Evolutionary conservation across 345 rosid genomes (phyloP), one percentile per base, ranked within the genome.

Genomic region (Ceriops zippeliana): DNA sequence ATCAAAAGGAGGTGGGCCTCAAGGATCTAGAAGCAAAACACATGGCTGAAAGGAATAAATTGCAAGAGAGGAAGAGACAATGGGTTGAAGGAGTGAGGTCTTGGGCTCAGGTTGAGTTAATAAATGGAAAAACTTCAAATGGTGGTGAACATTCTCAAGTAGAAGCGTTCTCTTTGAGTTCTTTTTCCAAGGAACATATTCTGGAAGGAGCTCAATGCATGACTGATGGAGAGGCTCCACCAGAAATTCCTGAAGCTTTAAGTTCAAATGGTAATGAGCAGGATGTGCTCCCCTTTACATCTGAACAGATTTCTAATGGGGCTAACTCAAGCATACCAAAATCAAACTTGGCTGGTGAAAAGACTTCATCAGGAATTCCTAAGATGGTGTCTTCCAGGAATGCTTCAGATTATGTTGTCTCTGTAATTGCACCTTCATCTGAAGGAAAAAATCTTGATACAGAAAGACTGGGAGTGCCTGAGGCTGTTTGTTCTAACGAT

Each of bases 21-120:
- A 65, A 82, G 74, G 63, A 72, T 27, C 80, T 85, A 19, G 83
- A 86, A 83, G 79, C 63, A 68, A 47, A 30, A 77, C 85, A 79
- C 8, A 71, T 69, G 66, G 78, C 76, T 69, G 84, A 79, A 47
- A 81, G 65, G 82, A 79, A 81, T 34, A 77, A 70, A 65, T 52
- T 83, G 78, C 75, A 67, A 69, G 82, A 83, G 73, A 80, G 75
- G 68, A 83, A 83, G 75, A 75, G 75, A 46, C 64, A 34, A 52
- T 83, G 82, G 87, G 73, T 78, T 56, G 77, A 85, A 63, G 82
- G 80, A 73, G 72, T 85, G 56, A 66, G 70, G 71, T 73, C 82
- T 56, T 87, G 91, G 91, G 83, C 77, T 67, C 70, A 65, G 57
- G 75, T 28, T 19, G 84, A 75, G 72, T 70, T 84, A 51, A 52